Base-by-base conservation (phyloP, 139 green algal species). In the Trebouxia sp. region DNA sequence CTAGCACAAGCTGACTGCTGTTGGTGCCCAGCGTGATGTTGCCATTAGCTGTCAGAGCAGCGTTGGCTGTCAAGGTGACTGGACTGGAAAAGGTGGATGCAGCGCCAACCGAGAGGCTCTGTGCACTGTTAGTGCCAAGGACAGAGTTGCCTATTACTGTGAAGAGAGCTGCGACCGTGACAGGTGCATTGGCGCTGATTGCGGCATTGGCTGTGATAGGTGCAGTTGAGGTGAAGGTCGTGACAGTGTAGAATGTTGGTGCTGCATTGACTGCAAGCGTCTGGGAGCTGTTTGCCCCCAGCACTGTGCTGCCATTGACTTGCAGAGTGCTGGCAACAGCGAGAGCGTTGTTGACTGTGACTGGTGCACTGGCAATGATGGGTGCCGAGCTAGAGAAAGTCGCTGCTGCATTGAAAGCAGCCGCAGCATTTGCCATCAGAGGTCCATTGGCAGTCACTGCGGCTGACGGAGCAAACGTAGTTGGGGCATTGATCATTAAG, bases 161-260 rank as follows among this genome's bases (percentile, higher is more conserved):
- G 47, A 53, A 5, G 47, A 17, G 47, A 26, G 47, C 47, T 53
- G 47, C 47, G 20, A 17, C 47, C 20, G 47, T 72, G 32, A 72
- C 35, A 28, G 35, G 12, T 30, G 62, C 62, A n/a, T 22, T 72
- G 62, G 62, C 32, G 37, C 32, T 45, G 32, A 72, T n/a, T 14
- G 62, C 62, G 28, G 32, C 62, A 45, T 72, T 72, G 35, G 62
- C 62, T 7, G 62, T 72, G 62, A 72, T 45, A n/a, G 62, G 62
- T 45, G 62, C 62, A 45, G 62, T 72, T 32, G 12, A 12, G 15
- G 62, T 72, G 7, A 43, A 72, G 0, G 6, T 45, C 26, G 62
- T 43, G 3, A 35, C 14, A n/a, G 62, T 14, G 5, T 26, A 41
- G 32, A 72, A 72, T 28, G 62, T 72, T 30, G 62, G 35, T 22